phyloP scores from a whole-genome alignment of 805 yeast species.

The Myxozyma sirexii region DNA sequence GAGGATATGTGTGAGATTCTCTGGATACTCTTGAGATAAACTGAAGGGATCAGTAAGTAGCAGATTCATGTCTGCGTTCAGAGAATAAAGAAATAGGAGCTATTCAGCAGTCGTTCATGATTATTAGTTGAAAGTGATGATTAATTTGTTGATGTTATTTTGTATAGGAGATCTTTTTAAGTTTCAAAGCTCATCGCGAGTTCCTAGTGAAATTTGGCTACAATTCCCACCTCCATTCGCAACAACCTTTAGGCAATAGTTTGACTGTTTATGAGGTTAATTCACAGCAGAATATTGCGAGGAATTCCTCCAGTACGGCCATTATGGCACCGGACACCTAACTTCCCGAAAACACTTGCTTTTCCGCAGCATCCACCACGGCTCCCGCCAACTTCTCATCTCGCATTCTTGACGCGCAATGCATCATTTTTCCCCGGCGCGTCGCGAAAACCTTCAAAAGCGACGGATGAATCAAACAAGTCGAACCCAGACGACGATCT shows the following conservation, averaged over 20 bases:
- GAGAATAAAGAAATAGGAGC: neutral
- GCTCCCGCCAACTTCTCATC: too few relatives aligned
- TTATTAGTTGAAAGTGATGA: too few relatives aligned
- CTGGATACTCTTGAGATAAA: slow-evolving; percentile 90
- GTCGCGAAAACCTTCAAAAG: neutral
- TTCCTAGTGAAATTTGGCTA: too few relatives aligned
- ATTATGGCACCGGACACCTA: too few relatives aligned
- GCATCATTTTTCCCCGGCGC: slow-evolving; percentile 5
- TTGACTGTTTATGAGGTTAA: too few relatives aligned
- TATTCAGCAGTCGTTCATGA: too few relatives aligned
- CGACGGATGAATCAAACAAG: neutral
- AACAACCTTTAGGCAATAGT: too few relatives aligned
- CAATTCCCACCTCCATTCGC: too few relatives aligned
- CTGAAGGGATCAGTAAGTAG: slow-evolving; percentile 87
- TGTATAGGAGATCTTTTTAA: neutral
- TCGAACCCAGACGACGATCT: neutral
- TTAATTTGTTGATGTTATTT: neutral
- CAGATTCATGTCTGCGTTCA: slow-evolving; percentile 62
- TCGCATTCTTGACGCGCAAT: neutral
- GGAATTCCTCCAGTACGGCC: too few relatives aligned
- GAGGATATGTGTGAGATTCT: slow-evolving; percentile 70
- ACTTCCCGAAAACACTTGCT: too few relatives aligned
- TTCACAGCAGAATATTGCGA: too few relatives aligned
- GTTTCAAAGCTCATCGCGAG: neutral
- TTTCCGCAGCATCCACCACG: too few relatives aligned